phyloP scores from a whole-genome alignment of 2,329 filamentous ascomycete species.

The Ceratocystis smalleyi region DNA sequence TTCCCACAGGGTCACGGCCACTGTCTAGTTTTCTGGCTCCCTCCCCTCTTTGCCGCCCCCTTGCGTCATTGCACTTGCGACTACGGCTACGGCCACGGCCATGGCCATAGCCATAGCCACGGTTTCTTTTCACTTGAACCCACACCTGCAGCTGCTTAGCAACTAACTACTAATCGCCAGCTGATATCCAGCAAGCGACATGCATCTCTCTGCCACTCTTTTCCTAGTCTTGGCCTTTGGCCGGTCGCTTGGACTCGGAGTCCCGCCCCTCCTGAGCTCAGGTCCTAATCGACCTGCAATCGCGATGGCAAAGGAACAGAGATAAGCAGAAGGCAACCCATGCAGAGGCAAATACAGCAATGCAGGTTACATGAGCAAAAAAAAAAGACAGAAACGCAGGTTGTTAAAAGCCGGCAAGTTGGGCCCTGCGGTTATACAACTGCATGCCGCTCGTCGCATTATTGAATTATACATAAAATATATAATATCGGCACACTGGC shows the following conservation, averaged over 20 bases:
- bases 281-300: neutral
- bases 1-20: neutral
- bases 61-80: neutral
- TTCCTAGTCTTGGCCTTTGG: neutral
- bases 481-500: too few relatives aligned
- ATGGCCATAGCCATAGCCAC: neutral
- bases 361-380: neutral
- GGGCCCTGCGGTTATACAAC: too few relatives aligned
- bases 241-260: neutral
- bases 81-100: neutral
- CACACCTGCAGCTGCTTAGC: neutral
- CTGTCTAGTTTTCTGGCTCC: neutral
- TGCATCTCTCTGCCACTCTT: neutral
- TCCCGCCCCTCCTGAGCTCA: neutral
- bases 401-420: too few relatives aligned
- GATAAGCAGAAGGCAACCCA: neutral
- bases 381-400: neutral
- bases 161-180: too few relatives aligned
- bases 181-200: too few relatives aligned
- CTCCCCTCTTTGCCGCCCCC: neutral
- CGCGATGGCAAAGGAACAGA: neutral
- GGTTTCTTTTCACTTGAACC: neutral
- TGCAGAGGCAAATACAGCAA: neutral
- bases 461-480: too few relatives aligned
- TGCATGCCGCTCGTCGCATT: too few relatives aligned